phyloP scores from a whole-genome alignment of 495 filamentous ascomycete genomes.

The Podospora comata region DNA sequence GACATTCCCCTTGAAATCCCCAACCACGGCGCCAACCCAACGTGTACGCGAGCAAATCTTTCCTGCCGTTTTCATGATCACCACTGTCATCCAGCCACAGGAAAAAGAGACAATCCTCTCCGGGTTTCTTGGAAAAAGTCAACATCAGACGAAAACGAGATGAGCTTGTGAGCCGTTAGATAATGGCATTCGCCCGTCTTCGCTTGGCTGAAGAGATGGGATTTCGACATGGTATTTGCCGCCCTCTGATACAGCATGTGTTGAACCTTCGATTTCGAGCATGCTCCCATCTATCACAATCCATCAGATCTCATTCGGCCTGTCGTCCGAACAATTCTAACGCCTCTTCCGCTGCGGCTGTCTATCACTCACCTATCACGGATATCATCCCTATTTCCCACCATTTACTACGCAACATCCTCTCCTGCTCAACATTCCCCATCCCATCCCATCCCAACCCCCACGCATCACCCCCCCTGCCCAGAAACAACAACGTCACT shows the following conservation, averaged over 20 bases:
- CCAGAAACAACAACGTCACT: not conserved
- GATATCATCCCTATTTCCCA: not conserved
- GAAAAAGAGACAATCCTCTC: slow-evolving; percentile 8
- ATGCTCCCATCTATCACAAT: not conserved
- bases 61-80: slow-evolving; percentile 2
- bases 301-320: not conserved
- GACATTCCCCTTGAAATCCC: slow-evolving; percentile 1
- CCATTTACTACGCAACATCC: not conserved
- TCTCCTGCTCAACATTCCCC: not conserved
- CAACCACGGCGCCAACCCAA: not conserved
- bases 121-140: slow-evolving; percentile 14
- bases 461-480: not conserved
- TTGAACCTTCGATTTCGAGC: not conserved
- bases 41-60: slow-evolving; percentile 1
- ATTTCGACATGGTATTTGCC: not conserved
- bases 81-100: not conserved
- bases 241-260: not conserved
- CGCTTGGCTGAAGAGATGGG: not conserved
- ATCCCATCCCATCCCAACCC: not conserved
- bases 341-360: not conserved
- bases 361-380: not conserved
- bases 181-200: no score
- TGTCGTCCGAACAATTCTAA: not conserved
- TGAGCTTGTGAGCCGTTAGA: slow-evolving; percentile 8
- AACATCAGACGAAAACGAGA: slow-evolving; percentile 28